A percentile compares a stretch with the other conserved stretches of the same genome.
Conservation (phyloP, 2,329 filamentous ascomycete genomes). For the Venturia asperata region DNA sequence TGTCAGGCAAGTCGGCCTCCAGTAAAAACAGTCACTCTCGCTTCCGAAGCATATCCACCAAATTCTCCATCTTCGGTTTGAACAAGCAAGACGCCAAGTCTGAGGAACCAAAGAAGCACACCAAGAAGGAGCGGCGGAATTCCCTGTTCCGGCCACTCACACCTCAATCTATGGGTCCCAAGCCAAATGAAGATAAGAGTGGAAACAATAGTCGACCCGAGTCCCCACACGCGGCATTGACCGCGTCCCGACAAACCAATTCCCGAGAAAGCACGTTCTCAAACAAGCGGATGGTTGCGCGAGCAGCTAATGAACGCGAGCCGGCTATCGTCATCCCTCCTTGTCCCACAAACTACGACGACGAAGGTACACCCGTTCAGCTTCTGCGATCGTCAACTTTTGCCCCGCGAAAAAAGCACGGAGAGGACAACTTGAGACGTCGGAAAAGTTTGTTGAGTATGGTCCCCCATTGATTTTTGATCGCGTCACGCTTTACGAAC, state of each 20-base stretch:
- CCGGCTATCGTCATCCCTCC: background rate
- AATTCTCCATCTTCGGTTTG: constrained; percentile 3
- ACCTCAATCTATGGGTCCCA: background rate
- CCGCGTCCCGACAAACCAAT: background rate
- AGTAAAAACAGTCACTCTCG: constrained; percentile 2
- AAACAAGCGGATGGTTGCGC: constrained; percentile 8
- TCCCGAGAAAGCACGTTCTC: background rate
- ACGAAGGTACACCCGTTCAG: background rate
- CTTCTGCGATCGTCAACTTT: background rate
- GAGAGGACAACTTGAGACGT: background rate
- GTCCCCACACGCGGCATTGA: background rate
- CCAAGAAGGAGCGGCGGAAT: constrained; percentile 12
- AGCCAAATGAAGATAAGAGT: background rate
- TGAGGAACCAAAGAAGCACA: background rate
- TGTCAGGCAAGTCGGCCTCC: background rate
- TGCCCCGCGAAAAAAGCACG: background rate
- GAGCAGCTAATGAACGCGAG: background rate
- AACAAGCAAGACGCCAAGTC: constrained; percentile 13
- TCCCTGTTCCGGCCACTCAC: constrained; percentile 11
- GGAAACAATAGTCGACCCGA: background rate
- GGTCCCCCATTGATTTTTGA: background rate
- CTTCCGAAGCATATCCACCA: constrained; percentile 12
- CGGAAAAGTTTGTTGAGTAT: constrained; percentile 2
- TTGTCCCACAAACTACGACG: background rate
- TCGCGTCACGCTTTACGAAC: background rate